These are phyloP conservation scores for Rhodocollybia butyracea DNA, from an alignment of 768 basidiomycete species.

Conservation along the genomic window DNA sequence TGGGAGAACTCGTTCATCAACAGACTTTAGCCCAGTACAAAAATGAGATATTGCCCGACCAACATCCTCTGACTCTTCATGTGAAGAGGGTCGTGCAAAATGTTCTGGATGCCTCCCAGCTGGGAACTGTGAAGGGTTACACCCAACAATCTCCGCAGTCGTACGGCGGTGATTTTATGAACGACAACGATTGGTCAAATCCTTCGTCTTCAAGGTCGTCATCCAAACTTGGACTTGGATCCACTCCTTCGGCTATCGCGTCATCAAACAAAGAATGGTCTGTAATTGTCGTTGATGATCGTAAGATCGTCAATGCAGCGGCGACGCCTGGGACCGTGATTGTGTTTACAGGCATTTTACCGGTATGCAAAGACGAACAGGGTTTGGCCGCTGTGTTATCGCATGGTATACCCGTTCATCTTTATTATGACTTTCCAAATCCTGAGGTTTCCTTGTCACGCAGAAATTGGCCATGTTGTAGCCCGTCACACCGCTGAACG, in stretches of 20 bases:
- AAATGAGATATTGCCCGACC: conserved; percentile 54
- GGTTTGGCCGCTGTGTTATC: conserved; percentile 82
- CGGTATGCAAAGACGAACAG: conserved; percentile 71
- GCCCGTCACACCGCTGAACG: conserved; percentile 47
- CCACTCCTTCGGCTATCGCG: conserved; percentile 18
- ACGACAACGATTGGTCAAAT: conserved; percentile 12
- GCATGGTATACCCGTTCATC: conserved; percentile 56
- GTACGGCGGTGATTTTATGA: conserved; percentile 11
- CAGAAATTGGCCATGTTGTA: conserved; percentile 74
- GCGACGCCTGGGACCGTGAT: conserved; percentile 74
- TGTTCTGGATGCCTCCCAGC: conserved; percentile 67
- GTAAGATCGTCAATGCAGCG: conserved; percentile 70
- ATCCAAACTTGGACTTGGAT: no score
- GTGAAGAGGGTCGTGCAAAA: conserved; percentile 68
- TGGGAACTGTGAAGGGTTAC: conserved; percentile 53
- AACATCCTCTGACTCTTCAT: conserved; percentile 62
- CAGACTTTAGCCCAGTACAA: conserved; percentile 52
- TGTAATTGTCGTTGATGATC: conserved; percentile 76
- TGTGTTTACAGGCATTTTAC: conserved; percentile 88
- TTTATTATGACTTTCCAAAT: not conserved
- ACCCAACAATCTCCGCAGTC: not conserved
- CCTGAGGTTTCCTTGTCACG: not conserved
- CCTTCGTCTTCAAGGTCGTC: conserved; percentile 2
- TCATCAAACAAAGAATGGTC: conserved; percentile 52
- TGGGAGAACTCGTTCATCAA: conserved; percentile 24